A percentile compares a stretch with the other conserved stretches of the same genome.
phyloP scores from a whole-genome alignment of 805 yeast species.

The Sugiyamaella valdiviana region DNA sequence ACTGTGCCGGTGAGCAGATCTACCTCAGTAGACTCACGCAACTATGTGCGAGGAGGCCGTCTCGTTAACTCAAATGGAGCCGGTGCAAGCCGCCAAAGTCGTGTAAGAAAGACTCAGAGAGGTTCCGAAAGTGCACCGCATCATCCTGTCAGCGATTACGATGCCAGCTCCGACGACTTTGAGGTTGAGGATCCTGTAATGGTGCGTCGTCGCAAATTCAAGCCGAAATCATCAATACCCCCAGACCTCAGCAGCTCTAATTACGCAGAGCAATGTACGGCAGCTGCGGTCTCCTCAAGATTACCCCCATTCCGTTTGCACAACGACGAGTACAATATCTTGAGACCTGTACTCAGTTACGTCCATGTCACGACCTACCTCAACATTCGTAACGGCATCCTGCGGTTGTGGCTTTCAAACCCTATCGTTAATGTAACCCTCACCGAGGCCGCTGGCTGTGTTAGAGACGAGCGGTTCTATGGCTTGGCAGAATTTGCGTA shows the following conservation, averaged over 20 bases:
- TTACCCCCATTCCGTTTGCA: conserved; percentile 35
- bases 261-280: conserved; percentile 36
- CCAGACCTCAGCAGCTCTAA: conserved; percentile 31
- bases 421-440: conserved; percentile 37
- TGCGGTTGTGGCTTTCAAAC: conserved; percentile 38
- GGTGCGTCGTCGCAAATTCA: conserved; percentile 23
- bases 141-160: neutral
- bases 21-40: conserved; percentile 1
- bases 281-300: conserved; percentile 37
- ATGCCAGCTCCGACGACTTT: conserved; percentile 1
- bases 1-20: conserved; percentile 1
- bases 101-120: neutral
- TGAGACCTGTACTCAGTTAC: conserved; percentile 30
- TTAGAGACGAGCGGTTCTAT: conserved; percentile 33
- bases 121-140: neutral
- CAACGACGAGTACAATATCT: conserved; percentile 32
- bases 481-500: conserved; percentile 39
- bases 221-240: conserved; percentile 36
- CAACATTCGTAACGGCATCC: conserved; percentile 38
- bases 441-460: conserved; percentile 40
- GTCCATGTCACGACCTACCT: conserved; percentile 38
- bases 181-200: conserved; percentile 8
- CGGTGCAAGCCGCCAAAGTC: neutral
- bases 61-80: neutral
- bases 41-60: neutral